Percentiles rank a stretch among this genome's conserved stretches.
phyloP scores from a whole-genome alignment of 805 yeast species.

The Myxozyma neotropica region DNA sequence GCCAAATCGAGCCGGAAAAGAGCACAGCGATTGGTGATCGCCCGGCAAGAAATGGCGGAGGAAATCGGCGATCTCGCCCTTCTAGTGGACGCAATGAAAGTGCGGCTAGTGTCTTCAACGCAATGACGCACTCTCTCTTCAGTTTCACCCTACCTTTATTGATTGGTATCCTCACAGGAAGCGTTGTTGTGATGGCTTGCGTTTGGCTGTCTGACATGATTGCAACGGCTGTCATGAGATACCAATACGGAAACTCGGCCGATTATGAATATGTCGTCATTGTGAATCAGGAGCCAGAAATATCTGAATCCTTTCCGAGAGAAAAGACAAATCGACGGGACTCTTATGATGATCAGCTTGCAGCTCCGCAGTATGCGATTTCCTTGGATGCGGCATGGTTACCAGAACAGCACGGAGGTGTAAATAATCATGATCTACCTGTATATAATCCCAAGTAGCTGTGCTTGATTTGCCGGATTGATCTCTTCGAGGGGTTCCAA shows the following conservation, averaged over 20 bases:
- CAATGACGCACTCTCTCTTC: slow-evolving; percentile 13
- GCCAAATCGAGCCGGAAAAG: not conserved
- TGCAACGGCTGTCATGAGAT: not conserved
- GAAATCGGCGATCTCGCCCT: not conserved
- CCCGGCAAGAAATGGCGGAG: not conserved
- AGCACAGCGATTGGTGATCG: not conserved
- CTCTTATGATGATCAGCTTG: too few species aligned
- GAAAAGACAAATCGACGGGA: not conserved
- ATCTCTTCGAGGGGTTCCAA: too few species aligned
- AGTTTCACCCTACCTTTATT: slow-evolving; percentile 26
- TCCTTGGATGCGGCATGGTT: too few species aligned
- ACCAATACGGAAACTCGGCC: not conserved
- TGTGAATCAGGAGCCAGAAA: slow-evolving; percentile 8
- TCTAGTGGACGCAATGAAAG: slow-evolving; percentile 21
- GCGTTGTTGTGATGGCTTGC: slow-evolving; percentile 24
- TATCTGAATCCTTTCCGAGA: not conserved
- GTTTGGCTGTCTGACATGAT: slow-evolving; percentile 22
- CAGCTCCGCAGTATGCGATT: too few species aligned
- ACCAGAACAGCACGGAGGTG: not conserved
- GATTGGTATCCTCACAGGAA: slow-evolving; percentile 27
- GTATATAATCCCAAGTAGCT: not conserved
- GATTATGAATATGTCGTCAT: slow-evolving; percentile 23
- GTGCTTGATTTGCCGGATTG: too few species aligned
- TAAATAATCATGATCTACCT: not conserved
- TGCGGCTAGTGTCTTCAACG: slow-evolving; percentile 16